These are phyloP conservation scores for Luvunga scandens DNA, from an alignment of 345 rosid species.

Conservation along the genomic window DNA sequence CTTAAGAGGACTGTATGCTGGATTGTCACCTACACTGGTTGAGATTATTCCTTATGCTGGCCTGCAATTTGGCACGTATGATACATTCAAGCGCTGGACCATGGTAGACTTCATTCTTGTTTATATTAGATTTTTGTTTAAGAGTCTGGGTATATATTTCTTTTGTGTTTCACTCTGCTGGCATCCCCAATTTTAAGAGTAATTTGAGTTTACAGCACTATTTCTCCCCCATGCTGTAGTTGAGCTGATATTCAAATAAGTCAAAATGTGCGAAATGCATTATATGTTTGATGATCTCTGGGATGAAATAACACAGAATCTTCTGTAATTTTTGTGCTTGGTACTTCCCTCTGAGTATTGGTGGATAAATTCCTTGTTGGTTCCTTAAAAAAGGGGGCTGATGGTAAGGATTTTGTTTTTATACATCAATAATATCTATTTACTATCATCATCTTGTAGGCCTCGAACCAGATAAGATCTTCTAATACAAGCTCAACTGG, in stretches of 20 bases:
- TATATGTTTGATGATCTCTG: neutral
- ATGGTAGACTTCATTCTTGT: slow-evolving; percentile 45
- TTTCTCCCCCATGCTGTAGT: neutral
- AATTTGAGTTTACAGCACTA: neutral
- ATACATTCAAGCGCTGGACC: slow-evolving; percentile 87
- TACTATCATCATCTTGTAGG: slow-evolving; percentile 34
- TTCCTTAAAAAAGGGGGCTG: neutral
- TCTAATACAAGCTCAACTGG: slow-evolving; percentile 31
- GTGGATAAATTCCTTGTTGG: neutral
- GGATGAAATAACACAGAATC: neutral
- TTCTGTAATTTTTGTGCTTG: neutral
- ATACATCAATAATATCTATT: neutral
- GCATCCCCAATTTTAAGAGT: neutral
- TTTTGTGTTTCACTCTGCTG: neutral
- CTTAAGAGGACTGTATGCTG: slow-evolving; percentile 81
- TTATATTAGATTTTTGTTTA: neutral
- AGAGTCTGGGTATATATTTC: neutral
- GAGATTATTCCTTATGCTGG: slow-evolving; percentile 98
- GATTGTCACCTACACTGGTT: slow-evolving; percentile 87
- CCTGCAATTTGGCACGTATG: slow-evolving; percentile 93
- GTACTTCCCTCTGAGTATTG: neutral
- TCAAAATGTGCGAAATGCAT: neutral
- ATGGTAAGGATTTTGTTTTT: neutral
- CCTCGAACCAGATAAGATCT: slow-evolving; percentile 55
- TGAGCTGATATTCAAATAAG: neutral